Base-by-base conservation (phyloP, 345 rosid genomes). In the Corchorus olitorius region DNA sequence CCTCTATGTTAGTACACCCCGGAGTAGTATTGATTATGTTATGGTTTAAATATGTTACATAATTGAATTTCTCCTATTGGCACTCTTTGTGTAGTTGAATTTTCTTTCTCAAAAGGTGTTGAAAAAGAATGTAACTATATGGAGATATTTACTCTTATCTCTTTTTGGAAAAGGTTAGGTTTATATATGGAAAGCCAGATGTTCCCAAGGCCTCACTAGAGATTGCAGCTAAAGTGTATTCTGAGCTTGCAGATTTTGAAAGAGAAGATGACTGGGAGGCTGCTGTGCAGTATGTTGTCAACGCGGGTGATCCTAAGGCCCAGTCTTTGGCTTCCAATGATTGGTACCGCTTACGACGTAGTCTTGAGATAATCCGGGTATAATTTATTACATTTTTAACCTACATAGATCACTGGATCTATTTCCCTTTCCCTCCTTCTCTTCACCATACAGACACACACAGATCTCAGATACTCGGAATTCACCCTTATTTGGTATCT, bases 281-380 rank as follows among this genome's bases (percentile, higher is more conserved):
- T 77, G 99, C 97, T 71, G 93, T 95, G 56, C 84, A 89, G 81
- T 81, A 91, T 55, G 90, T 90, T 77, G 89, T 93, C 52, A 83
- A 87, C 72, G 94, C 96, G 65, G 98, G 98, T 4, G 93, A 93
- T 81, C 86, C 87, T 54, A 89, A 78, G 77, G 96, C 98, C 5
- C 80, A 43, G 73, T 73, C 71, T 79, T 81, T 93, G 84, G 77
- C 91, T 81, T 87, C 88, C 85, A 93, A 95, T 86, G 87, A 95
- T 81, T 92, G 99, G 99, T 91, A 91, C 77, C 88, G 97, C 37
- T 86, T 93, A 70, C 86, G 91, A 54, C 92, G 99, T 73, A 93
- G 98, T 86, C 97, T 95, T 74, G 98, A 93, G 87, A 95, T 95
- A 81, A 88, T 95, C 83, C 91, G 92, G 95, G 98, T 95, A 48